phyloP scores from a whole-genome alignment of 805 yeast species.

The Wickerhamomyces hampshirensis region DNA sequence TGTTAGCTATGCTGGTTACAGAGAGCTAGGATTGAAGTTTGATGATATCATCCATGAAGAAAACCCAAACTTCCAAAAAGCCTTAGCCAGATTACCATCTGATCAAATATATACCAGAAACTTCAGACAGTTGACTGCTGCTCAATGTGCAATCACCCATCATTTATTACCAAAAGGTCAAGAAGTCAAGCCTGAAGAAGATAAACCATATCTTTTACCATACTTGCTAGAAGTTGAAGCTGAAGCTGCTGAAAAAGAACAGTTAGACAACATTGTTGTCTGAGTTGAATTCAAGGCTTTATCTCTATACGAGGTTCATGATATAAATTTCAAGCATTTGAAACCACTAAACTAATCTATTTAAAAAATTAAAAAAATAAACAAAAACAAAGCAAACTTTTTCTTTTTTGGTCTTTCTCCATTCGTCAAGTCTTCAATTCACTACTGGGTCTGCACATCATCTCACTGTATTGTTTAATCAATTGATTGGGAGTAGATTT shows the following conservation, averaged over 20 bases:
- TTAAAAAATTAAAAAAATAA: no score
- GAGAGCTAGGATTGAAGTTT: slow-evolving; percentile 87
- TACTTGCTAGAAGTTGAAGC: slow-evolving; percentile 92
- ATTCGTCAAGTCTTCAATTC: no score
- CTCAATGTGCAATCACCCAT: slow-evolving; percentile 80
- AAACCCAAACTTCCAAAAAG: slow-evolving; percentile 79
- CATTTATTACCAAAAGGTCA: slow-evolving; percentile 79
- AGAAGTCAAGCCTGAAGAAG: slow-evolving; percentile 76
- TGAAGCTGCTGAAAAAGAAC: slow-evolving; percentile 82
- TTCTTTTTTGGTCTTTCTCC: no score
- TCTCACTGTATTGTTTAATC: no score
- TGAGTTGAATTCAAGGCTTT: no score
- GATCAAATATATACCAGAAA: slow-evolving; percentile 85
- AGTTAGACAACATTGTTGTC: slow-evolving; percentile 70
- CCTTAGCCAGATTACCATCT: slow-evolving; percentile 80
- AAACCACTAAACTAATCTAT: no score
- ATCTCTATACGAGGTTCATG: no score
- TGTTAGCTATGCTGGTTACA: slow-evolving; percentile 79
- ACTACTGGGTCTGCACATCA: no score
- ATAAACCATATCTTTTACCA: slow-evolving; percentile 78
- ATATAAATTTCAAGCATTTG: no score
- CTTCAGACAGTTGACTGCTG: slow-evolving; percentile 88
- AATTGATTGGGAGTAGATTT: no score
- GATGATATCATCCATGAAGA: slow-evolving; percentile 90
- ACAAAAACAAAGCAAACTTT: no score